Evolutionary conservation across 768 basidiomycete genomes (phyloP), one percentile per base, ranked within the genome.

Genomic region (Multifurca ochricompacta): DNA sequence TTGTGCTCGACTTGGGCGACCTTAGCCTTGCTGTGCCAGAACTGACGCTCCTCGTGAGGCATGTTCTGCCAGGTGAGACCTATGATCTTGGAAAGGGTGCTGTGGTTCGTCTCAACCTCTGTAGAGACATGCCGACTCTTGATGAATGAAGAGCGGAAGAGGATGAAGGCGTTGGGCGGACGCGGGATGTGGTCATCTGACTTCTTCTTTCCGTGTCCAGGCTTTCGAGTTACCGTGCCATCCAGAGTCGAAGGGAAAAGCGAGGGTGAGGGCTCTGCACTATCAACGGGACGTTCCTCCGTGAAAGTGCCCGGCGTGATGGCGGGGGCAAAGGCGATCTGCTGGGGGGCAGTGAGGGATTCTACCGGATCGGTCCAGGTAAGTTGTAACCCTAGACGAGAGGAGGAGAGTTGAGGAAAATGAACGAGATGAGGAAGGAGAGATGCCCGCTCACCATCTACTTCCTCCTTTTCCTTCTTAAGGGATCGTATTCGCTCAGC

Each of bases 111-210:
- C 73, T 90, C 87, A 56, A 89, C 82, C 48, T 77, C 80, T 7
- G 83, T 79, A 8, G 85, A 81, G 59, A 90, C 85, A 61, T 85
- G 84, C 62, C 86, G 82, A 61, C 73, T 77, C 70, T 85, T 86
- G 67, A 89, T 86, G 69, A 89, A 89, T 0, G 83, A 82, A 0
- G 85, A 86, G 58, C 87, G 83, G 74, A 90, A 91, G 63, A 91
- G 77, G 65, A 90, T 91, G 71, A 91, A 91, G 23, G 87, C 88
- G 63, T 91, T 90, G 2, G 87, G 85, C 1, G 87, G 87, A 39
- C 87, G 85, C 16, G 87, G 87, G 59, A 91, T 86, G 66, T 89
- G 85, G 59, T 84, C 78, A 25, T 81, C 79, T 13, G 80, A 77
- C 65, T 83, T 85, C 70, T 85, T 84, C 73, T 80, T 85, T 43